phyloP scores from a whole-genome alignment of 495 filamentous ascomycete species.

The Friedmanniomyces simplex region DNA sequence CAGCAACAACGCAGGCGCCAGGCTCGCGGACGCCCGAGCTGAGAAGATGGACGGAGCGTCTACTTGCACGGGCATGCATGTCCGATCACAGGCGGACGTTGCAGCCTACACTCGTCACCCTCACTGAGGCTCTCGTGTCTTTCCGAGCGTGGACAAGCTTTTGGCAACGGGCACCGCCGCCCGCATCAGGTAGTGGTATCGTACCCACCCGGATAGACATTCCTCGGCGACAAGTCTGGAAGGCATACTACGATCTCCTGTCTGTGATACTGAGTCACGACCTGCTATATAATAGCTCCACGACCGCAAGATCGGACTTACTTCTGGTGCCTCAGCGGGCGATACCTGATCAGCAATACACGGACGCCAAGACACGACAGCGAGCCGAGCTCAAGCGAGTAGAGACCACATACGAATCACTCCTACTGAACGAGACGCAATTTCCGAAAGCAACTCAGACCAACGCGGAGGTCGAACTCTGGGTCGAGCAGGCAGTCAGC shows the following conservation, averaged over 20 bases:
- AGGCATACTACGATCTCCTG: slow-evolving; percentile 65
- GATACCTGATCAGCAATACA: slow-evolving; percentile 1
- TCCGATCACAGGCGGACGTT: slow-evolving; percentile 42
- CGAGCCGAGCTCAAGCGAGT: slow-evolving; percentile 61
- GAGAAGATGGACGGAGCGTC: slow-evolving; percentile 65
- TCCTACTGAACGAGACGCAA: slow-evolving; percentile 58
- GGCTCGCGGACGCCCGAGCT: slow-evolving; percentile 42
- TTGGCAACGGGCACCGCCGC: slow-evolving; percentile 33
- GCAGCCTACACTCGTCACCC: slow-evolving; percentile 32
- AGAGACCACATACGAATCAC: slow-evolving; percentile 61
- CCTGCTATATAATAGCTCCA: slow-evolving; percentile 23
- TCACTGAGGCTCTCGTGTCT: slow-evolving; percentile 40
- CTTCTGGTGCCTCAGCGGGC: not conserved
- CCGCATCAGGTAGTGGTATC: not conserved
- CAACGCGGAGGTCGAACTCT: slow-evolving; percentile 67
- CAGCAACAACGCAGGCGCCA: slow-evolving; percentile 20
- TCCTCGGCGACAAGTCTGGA: slow-evolving; percentile 55
- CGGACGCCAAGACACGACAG: slow-evolving; percentile 49
- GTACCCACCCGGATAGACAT: slow-evolving; percentile 5
- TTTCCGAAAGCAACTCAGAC: slow-evolving; percentile 75
- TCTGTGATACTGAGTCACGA: slow-evolving; percentile 52
- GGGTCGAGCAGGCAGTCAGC: slow-evolving; percentile 63
- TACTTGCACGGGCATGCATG: slow-evolving; percentile 62
- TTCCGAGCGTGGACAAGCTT: slow-evolving; percentile 56
- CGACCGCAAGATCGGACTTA: slow-evolving; percentile 4